Conservation (phyloP, 2,329 filamentous ascomycete genomes). For the Stemphylium vesicarium region DNA sequence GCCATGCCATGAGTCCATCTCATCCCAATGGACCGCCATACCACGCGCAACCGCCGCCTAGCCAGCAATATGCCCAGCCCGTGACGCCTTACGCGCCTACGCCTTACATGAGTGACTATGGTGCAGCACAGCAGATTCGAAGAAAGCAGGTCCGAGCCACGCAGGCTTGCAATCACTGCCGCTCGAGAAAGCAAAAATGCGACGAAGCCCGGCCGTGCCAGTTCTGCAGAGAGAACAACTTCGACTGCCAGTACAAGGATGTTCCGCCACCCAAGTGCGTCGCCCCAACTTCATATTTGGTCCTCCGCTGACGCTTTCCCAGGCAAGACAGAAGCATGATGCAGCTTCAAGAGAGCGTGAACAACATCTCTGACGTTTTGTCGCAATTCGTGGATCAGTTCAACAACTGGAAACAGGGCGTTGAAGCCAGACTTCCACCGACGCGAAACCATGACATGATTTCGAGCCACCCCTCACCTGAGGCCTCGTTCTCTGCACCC, state of each 20-base stretch:
- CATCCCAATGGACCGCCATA: constrained; percentile 40
- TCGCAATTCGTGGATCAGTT: constrained; percentile 41
- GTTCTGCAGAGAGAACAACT: constrained; percentile 83
- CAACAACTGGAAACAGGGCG: constrained; percentile 42
- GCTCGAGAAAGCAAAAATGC: too few relatives aligned
- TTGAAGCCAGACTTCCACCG: constrained; percentile 37
- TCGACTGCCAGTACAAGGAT: constrained; percentile 87
- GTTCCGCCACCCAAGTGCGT: constrained; percentile 87
- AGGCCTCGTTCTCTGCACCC: constrained; percentile 31
- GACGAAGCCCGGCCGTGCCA: constrained; percentile 50
- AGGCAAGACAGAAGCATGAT: constrained; percentile 59
- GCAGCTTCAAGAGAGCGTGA: constrained; percentile 55
- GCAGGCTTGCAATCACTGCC: constrained; percentile 70
- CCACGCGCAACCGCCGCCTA: constrained; percentile 36
- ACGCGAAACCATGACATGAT: constrained; percentile 21
- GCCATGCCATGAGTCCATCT: too few relatives aligned
- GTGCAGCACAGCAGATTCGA: constrained; percentile 31
- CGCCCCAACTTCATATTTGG: neutral
- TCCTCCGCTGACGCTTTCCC: constrained; percentile 26
- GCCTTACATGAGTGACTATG: constrained; percentile 42
- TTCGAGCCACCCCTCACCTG: constrained; percentile 40
- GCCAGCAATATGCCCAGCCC: constrained; percentile 41
- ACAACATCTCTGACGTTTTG: constrained; percentile 43
- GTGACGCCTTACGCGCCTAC: constrained; percentile 32
- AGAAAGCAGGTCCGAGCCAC: constrained; percentile 49